Evolutionary conservation across 169 alveolate genomes (phyloP), one percentile per base, ranked within the genome.

Genomic region (Theileria annulata): DNA sequence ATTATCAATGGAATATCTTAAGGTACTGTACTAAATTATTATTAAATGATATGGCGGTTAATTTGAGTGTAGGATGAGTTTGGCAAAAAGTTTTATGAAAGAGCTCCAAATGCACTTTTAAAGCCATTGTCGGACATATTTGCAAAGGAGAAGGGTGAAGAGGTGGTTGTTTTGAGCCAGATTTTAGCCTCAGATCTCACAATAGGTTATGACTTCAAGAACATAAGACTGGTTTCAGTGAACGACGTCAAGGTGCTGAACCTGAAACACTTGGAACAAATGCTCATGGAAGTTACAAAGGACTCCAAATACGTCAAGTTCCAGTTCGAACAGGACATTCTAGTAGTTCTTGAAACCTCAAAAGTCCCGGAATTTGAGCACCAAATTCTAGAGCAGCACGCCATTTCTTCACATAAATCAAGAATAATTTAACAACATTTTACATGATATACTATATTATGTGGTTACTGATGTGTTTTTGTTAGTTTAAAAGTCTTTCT

Each of bases 171-270:
- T 2, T 80, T 90, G 13, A 88, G 91, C 30, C 90, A 88, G 62
- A 85, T 90, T 47, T 63, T 90, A 42, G 94, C 94, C n/a, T 85
- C 94, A 0, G 92, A 85, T 19, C 68, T 87, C 31, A 90, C 94
- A 1, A 85, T 85, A 15, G 94, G 94, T 4, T 90, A 87, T 70
- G 88, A 90, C 69, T 88, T 86, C 62, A 21, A 62, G 35, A 83
- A 88, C 56, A 77, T 86, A 17, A 71, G 90, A 9, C 80, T 88
- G 4, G 67, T 64, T 35, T 28, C 47, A n/a, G 77, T 88, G 27
- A 88, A 88, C 37, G 85, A 79, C 63, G 56, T 67, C 2, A 23
- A 27, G 0, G 86, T 88, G 49, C n/a, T 21, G 59, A 88, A 85
- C 70, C 62, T 88, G 30, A 71, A 66, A 0, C 93, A 88, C 58